Evolutionary conservation across 139 green algal genomes (phyloP).

Genomic region (Auxenochlorella pyrenoidosa): DNA sequence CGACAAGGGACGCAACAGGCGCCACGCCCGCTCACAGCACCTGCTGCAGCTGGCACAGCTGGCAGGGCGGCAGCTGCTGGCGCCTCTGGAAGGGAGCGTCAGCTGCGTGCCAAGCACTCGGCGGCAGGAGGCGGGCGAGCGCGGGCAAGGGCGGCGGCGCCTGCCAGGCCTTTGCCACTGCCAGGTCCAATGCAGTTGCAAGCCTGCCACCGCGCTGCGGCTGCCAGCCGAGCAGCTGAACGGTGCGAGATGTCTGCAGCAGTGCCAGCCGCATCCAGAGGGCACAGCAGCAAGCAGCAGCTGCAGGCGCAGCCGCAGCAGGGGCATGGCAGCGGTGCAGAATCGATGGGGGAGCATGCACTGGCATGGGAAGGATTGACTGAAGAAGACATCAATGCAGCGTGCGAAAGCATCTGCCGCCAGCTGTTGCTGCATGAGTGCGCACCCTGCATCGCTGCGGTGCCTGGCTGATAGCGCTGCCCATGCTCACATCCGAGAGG

Average conservation of each 20-base stretch:
- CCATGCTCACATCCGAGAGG: not conserved
- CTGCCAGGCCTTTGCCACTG: not conserved
- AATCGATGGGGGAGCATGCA: not conserved
- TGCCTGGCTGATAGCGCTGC: not conserved
- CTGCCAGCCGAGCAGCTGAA: not conserved
- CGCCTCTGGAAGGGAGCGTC: not conserved
- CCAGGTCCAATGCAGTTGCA: not conserved
- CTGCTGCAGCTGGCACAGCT: not conserved
- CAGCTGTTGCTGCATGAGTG: conserved; percentile 6
- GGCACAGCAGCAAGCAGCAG: not conserved
- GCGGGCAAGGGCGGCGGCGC: not conserved
- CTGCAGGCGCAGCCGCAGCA: not conserved
- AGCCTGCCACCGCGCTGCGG: not conserved
- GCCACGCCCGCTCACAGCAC: no score
- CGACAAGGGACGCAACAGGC: not conserved
- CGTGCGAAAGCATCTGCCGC: not conserved
- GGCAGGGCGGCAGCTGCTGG: not conserved
- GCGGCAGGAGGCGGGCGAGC: no score
- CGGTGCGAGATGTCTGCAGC: not conserved
- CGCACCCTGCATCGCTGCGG: not conserved
- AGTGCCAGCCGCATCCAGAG: not conserved
- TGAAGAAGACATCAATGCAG: not conserved
- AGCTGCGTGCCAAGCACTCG: not conserved
- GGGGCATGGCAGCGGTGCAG: not conserved
- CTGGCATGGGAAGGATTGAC: not conserved